Conservation (phyloP, 257 asterid genomes). For the Haberlea rhodopensis region DNA sequence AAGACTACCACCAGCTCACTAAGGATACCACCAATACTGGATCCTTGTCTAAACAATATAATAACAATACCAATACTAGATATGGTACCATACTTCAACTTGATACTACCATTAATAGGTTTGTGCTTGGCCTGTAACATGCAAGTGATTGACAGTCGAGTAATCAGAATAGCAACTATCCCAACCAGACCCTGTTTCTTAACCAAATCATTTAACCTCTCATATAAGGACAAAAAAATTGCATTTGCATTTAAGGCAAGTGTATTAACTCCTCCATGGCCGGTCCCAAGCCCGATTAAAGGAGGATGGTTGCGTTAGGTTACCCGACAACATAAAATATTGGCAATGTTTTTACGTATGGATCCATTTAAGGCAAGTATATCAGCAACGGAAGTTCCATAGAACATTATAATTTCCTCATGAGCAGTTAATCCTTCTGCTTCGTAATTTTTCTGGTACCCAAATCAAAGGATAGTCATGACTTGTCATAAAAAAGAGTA, state of each 20-base stretch:
- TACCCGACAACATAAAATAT: too few species aligned
- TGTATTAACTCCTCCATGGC: too few species aligned
- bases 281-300: too few species aligned
- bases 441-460: not conserved
- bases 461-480: constrained; percentile 2
- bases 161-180: not conserved
- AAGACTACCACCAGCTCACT: too few species aligned
- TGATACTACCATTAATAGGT: not conserved
- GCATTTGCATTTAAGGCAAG: constrained; percentile 4
- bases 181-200: not conserved
- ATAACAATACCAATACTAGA: not conserved
- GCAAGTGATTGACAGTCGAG: not conserved
- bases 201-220: not conserved
- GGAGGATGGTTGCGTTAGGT: too few species aligned
- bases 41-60: not conserved
- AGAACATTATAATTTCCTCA: constrained; percentile 1
- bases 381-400: not conserved
- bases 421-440: not conserved
- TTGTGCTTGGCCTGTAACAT: not conserved
- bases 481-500: not conserved
- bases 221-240: not conserved
- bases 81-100: constrained; percentile 4
- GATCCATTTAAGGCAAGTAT: constrained; percentile 5
- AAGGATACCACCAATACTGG: not conserved
- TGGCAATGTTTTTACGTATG: too few species aligned